Evolutionary conservation across 768 basidiomycete genomes (phyloP).

Genomic region (Termitomyces sp.): DNA sequence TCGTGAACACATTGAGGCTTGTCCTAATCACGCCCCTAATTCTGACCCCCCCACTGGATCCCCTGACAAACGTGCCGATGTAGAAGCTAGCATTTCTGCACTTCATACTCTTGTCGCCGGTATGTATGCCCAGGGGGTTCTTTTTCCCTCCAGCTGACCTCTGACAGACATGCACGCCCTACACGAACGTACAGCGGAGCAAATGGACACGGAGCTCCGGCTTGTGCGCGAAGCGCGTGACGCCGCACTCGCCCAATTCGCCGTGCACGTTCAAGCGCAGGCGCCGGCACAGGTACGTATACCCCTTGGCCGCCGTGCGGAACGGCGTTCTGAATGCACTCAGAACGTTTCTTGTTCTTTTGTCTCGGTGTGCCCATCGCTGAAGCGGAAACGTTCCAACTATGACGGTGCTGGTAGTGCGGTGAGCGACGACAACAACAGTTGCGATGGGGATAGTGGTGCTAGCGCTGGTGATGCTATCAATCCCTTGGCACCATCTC

Average conservation of each 20-base stretch:
- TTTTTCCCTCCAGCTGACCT: constrained; percentile 4
- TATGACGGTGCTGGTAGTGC: constrained; percentile 19
- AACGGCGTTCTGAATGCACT: constrained; percentile 16
- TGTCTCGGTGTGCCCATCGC: constrained; percentile 18
- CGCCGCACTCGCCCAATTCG: constrained; percentile 29
- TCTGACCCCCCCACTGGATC: constrained; percentile 1
- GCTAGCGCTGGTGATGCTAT: constrained; percentile 17
- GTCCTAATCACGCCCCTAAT: background rate
- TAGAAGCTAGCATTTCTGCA: constrained; percentile 25
- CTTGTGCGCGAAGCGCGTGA: constrained; percentile 33
- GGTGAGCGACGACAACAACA: background rate
- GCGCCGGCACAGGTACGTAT: constrained; percentile 25
- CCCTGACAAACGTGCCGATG: constrained; percentile 19
- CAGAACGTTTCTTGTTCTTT: constrained; percentile 20
- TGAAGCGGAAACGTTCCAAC: constrained; percentile 57
- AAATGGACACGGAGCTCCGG: constrained; percentile 41
- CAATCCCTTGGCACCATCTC: background rate
- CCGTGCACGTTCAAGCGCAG: constrained; percentile 23
- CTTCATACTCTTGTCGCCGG: constrained; percentile 37
- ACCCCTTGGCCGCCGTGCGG: constrained; percentile 4
- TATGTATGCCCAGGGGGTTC: constrained; percentile 18
- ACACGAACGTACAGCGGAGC: constrained; percentile 34
- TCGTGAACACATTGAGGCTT: constrained; percentile 20
- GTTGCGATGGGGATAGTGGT: background rate
- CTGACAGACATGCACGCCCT: constrained; percentile 39